Evolutionary conservation across 2,329 filamentous ascomycete species (phyloP), one percentile per base, ranked within the genome.

Genomic region (Paraconiothyrium sp.): DNA sequence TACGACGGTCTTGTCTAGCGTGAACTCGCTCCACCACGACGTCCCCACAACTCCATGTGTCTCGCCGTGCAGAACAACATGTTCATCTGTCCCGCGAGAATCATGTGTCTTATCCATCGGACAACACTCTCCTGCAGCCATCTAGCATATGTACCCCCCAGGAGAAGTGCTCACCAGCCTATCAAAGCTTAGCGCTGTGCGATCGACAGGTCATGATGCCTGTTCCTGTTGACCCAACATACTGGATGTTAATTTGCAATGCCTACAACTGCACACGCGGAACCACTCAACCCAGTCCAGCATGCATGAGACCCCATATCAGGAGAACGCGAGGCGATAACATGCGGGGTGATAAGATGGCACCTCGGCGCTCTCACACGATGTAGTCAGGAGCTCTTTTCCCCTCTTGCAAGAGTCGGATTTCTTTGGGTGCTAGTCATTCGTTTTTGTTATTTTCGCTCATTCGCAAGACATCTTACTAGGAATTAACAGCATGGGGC

Each of bases 191-290:
- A 62, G 60, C 44, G 55, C 50, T 22, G 11, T 54, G 48, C 30
- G 54, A 57, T 58, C 49, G 39, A 22, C 54, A 43, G 24, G 39
- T 41, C 27, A 43, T 14, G 14, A 61, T 62, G 43, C 60, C 60
- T 62, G 60, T 62, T 62, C 60, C 60, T 62, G 50, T 22, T 43
- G 30, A 35, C 49, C 54, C 54, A 32, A 34, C 14, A 9, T 41
- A 14, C 46, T 57, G 55, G 37, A 43, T 20, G 47, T 50, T 43
- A 54, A 57, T 58, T 39, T 37, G 30, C 20, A 56, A 44, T 51
- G 51, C 47, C 44, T 50, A 49, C 46, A 41, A 35, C 16, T 43
- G 55, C 27, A 50, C 46, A 48, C 41, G 39, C 41, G 22, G 27
- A 51, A 41, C 30, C 37, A 14, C 16, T 30, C 20, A 51, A 39